These are phyloP conservation scores for Phellopilus nigrolimitatus DNA, from an alignment of 1,284 basidiomycete genomes.

Conservation along the genomic window DNA sequence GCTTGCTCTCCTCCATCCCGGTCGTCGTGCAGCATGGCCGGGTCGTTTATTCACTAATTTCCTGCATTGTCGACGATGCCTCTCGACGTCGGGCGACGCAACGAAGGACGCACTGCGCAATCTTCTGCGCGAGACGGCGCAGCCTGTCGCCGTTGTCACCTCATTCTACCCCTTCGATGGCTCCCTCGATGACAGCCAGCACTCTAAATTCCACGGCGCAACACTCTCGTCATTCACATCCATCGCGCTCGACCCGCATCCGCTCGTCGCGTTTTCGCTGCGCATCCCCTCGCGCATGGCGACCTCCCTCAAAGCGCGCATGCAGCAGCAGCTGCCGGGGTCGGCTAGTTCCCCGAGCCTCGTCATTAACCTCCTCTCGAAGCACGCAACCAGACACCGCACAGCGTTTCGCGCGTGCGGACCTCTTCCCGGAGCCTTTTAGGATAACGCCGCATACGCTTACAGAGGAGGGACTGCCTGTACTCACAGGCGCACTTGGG, in stretches of 20 bases:
- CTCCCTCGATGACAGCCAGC: constrained; percentile 10
- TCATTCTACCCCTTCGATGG: constrained; percentile 34
- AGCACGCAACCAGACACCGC: constrained; percentile 53
- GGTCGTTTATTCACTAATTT: background rate
- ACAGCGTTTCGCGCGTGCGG: constrained; percentile 56
- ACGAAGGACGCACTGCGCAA: constrained; percentile 29
- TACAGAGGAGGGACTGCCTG: constrained; percentile 49
- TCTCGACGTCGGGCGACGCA: background rate
- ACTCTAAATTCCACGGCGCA: constrained; percentile 67
- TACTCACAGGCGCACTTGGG: constrained; percentile 52
- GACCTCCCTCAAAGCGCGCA: constrained; percentile 41
- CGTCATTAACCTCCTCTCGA: constrained; percentile 66
- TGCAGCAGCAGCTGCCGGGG: constrained; percentile 20
- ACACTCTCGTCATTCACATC: constrained; percentile 91
- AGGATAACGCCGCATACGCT: constrained; percentile 36
- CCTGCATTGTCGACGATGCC: background rate
- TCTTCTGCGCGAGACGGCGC: constrained; percentile 53
- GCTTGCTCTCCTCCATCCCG: constrained; percentile 9
- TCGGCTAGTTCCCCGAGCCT: constrained; percentile 32
- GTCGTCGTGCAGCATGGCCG: background rate
- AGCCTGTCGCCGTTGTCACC: constrained; percentile 60
- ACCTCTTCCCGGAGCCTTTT: constrained; percentile 58
- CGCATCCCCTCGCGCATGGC: constrained; percentile 88
- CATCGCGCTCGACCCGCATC: constrained; percentile 83
- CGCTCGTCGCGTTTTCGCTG: constrained; percentile 83